Evolutionary conservation across 2,329 filamentous ascomycete genomes (phyloP).

Genomic region (Colletotrichum sp.): DNA sequence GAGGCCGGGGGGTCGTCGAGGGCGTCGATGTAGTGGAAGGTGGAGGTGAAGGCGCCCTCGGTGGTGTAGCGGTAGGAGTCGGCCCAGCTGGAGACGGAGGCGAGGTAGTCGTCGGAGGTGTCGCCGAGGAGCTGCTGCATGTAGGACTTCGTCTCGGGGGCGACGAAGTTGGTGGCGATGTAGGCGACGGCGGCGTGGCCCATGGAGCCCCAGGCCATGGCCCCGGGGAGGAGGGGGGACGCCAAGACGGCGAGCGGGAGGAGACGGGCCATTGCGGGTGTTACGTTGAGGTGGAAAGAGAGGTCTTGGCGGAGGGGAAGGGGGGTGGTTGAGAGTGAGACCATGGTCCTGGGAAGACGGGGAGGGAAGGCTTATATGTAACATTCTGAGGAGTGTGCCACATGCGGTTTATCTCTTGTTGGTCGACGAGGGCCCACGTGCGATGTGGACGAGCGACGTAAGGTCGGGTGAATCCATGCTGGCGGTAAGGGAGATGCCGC

Average conservation of each 20-base stretch:
- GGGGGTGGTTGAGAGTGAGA: neutral
- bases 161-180: slow-evolving; percentile 54
- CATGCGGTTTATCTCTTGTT: neutral
- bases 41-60: slow-evolving; percentile 23
- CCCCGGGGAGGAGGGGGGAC: slow-evolving; percentile 15
- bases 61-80: slow-evolving; percentile 24
- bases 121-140: slow-evolving; percentile 40
- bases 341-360: neutral
- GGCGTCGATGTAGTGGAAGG: slow-evolving; percentile 24
- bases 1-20: slow-evolving; percentile 19
- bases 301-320: neutral
- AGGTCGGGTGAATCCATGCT: neutral
- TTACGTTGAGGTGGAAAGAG: neutral
- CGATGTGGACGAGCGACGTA: neutral
- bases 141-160: slow-evolving; percentile 35
- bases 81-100: slow-evolving; percentile 44
- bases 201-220: slow-evolving; percentile 44
- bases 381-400: neutral
- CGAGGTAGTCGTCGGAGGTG: slow-evolving; percentile 50
- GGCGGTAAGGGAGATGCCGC: neutral
- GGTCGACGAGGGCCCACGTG: neutral
- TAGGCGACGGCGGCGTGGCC: slow-evolving; percentile 62
- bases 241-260: slow-evolving; percentile 25
- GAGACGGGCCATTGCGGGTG: slow-evolving; percentile 28
- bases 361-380: neutral